phyloP scores from a whole-genome alignment of 805 yeast species.

The Ogataea populi-albae region DNA sequence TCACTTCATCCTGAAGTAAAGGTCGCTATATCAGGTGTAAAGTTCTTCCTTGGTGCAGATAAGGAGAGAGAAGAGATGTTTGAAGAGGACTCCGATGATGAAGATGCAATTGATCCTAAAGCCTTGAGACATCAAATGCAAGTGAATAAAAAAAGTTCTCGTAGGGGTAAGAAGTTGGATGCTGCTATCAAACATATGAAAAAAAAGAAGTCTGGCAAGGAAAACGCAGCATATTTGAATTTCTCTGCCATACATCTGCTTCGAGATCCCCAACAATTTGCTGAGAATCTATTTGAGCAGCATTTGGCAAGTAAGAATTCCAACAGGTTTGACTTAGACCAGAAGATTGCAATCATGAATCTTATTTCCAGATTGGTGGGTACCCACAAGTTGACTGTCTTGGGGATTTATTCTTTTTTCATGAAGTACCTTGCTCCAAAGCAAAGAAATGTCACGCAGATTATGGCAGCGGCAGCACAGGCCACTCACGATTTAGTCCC shows the following conservation, averaged over 20 bases:
- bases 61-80: slow-evolving; percentile 84
- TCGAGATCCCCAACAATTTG: slow-evolving; percentile 97
- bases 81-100: slow-evolving; percentile 70
- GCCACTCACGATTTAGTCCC: slow-evolving; percentile 96
- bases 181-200: slow-evolving; percentile 66
- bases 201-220: slow-evolving; percentile 57
- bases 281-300: slow-evolving; percentile 72
- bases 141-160: slow-evolving; percentile 77
- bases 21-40: slow-evolving; percentile 85
- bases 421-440: slow-evolving; percentile 90
- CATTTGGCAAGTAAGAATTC: slow-evolving; percentile 70
- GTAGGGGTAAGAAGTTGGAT: slow-evolving; percentile 78
- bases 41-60: slow-evolving; percentile 93
- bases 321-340: slow-evolving; percentile 77
- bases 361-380: slow-evolving; percentile 87
- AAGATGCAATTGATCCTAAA: slow-evolving; percentile 64
- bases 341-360: slow-evolving; percentile 84
- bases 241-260: slow-evolving; percentile 92
- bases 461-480: slow-evolving; percentile 96
- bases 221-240: slow-evolving; percentile 69
- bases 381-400: slow-evolving; percentile 85
- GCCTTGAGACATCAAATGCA: slow-evolving; percentile 76
- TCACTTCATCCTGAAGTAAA: slow-evolving; percentile 84
- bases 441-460: slow-evolving; percentile 90
- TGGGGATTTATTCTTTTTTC: slow-evolving; percentile 87